phyloP scores from a whole-genome alignment of 2,329 filamentous ascomycete genomes.

The Acephala macrosclerotiorum region DNA sequence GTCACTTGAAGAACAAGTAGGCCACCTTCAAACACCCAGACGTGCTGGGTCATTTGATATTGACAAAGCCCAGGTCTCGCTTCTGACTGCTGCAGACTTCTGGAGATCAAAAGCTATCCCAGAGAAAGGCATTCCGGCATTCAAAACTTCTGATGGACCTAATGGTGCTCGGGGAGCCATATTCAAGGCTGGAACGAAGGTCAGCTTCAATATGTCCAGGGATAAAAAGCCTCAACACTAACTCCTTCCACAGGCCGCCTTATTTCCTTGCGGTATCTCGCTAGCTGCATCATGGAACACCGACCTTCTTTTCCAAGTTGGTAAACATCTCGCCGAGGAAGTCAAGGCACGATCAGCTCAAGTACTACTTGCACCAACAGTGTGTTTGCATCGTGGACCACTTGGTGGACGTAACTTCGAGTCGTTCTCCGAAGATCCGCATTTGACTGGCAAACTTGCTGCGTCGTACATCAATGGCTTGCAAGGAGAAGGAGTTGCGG shows the following conservation, averaged over 20 bases:
- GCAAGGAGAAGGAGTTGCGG: conserved; percentile 76
- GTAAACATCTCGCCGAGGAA: conserved; percentile 75
- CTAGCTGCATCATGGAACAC: conserved; percentile 83
- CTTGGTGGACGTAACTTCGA: conserved; percentile 88
- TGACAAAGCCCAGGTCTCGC: conserved; percentile 55
- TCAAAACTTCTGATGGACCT: conserved; percentile 74
- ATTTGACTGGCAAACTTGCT: conserved; percentile 76
- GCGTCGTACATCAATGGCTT: conserved; percentile 76
- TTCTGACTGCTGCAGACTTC: conserved; percentile 69
- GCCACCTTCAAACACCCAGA: not conserved
- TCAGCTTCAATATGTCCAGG: conserved; percentile 39
- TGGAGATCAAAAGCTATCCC: conserved; percentile 73
- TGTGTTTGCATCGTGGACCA: conserved; percentile 83
- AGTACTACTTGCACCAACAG: conserved; percentile 77
- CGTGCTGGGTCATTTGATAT: not conserved
- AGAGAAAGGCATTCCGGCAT: conserved; percentile 66
- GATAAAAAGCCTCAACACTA: conserved; percentile 2
- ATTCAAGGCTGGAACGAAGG: conserved; percentile 72
- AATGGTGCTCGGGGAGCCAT: conserved; percentile 74
- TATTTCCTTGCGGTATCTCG: conserved; percentile 81
- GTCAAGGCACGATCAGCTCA: conserved; percentile 76
- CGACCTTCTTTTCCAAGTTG: conserved; percentile 72
- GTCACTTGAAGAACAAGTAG: conserved; percentile 44
- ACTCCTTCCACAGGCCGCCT: conserved; percentile 63
- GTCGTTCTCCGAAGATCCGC: conserved; percentile 84